Conservation (phyloP, 495 filamentous ascomycete genomes). For the Hypomontagnella submonticulosa region DNA sequence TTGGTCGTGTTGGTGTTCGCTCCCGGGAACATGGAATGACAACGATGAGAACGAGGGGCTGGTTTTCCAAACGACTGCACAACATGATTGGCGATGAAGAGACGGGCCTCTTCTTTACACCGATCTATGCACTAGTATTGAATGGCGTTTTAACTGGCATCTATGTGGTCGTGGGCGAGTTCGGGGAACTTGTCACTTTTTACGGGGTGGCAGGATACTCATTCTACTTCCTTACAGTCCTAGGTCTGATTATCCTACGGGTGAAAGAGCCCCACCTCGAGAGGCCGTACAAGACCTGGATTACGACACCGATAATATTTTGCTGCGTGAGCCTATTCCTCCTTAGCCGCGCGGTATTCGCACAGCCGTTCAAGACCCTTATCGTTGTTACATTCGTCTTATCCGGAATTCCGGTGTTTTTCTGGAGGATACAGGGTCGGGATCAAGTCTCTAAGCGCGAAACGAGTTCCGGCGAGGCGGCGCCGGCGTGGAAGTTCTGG, state of each 20-base stretch:
- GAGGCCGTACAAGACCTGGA: constrained; percentile 93
- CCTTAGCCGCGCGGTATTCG: constrained; percentile 85
- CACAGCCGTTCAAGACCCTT: constrained; percentile 88
- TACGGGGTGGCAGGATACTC: constrained; percentile 97
- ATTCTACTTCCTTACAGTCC: constrained; percentile 95
- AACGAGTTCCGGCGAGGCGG: constrained; percentile 22
- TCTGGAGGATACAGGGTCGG: constrained; percentile 77
- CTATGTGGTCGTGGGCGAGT: constrained; percentile 90
- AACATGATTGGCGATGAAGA: constrained; percentile 70
- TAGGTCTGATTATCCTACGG: constrained; percentile 89
- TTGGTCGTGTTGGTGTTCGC: constrained; percentile 84
- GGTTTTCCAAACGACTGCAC: constrained; percentile 66
- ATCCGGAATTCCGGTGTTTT: constrained; percentile 87
- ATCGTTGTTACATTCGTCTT: constrained; percentile 85
- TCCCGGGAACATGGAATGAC: constrained; percentile 50
- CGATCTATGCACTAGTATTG: constrained; percentile 86
- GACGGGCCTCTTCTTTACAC: constrained; percentile 80
- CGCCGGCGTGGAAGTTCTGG: constrained; percentile 61
- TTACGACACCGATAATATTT: constrained; percentile 95
- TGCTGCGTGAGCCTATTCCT: constrained; percentile 97
- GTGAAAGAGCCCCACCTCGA: constrained; percentile 90
- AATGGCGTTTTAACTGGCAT: constrained; percentile 75
- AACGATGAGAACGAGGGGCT: constrained; percentile 67
- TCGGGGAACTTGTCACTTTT: constrained; percentile 91
- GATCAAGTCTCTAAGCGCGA: constrained; percentile 56